phyloP scores from a whole-genome alignment of 1,139 yeast genomes.

The Dujonia santamariae region DNA sequence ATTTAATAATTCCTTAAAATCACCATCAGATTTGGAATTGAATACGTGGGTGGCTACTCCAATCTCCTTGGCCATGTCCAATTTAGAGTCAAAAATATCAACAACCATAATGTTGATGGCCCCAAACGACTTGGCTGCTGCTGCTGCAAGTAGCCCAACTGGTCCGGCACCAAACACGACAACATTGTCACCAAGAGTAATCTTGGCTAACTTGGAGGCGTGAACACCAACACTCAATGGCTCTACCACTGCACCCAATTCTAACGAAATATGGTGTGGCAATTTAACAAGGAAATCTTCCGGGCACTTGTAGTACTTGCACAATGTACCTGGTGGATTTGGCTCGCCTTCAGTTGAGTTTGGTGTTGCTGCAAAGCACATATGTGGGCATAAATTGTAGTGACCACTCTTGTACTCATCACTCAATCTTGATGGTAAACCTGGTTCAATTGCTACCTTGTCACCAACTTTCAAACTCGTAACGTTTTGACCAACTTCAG shows the following conservation, averaged over 20 bases:
- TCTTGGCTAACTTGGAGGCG: constrained; percentile 66
- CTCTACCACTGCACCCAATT: constrained; percentile 87
- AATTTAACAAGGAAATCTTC: constrained; percentile 80
- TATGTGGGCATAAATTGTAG: constrained; percentile 77
- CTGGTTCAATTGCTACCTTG: constrained; percentile 72
- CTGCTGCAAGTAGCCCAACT: constrained; percentile 78
- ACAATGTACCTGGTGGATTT: constrained; percentile 66
- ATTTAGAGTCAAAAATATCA: constrained; percentile 59
- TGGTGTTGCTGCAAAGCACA: constrained; percentile 89
- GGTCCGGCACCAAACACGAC: constrained; percentile 94
- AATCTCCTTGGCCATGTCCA: constrained; percentile 55
- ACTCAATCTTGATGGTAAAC: constrained; percentile 73
- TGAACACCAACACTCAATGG: constrained; percentile 88
- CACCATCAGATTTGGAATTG: constrained; percentile 50
- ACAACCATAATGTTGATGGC: constrained; percentile 67
- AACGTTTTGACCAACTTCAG: constrained; percentile 63
- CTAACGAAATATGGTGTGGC: constrained; percentile 73
- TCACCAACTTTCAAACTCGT: constrained; percentile 67
- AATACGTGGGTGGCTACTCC: constrained; percentile 59
- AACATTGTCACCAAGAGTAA: constrained; percentile 69
- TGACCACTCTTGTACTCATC: constrained; percentile 72
- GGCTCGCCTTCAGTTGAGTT: constrained; percentile 34
- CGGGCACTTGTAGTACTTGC: constrained; percentile 71
- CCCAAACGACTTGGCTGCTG: constrained; percentile 79
- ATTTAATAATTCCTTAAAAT: constrained; percentile 24